Evolutionary conservation across 129 eudicot genomes (phyloP), one percentile per base, ranked within the genome.

Genomic region (Flaveria sonorensis): DNA sequence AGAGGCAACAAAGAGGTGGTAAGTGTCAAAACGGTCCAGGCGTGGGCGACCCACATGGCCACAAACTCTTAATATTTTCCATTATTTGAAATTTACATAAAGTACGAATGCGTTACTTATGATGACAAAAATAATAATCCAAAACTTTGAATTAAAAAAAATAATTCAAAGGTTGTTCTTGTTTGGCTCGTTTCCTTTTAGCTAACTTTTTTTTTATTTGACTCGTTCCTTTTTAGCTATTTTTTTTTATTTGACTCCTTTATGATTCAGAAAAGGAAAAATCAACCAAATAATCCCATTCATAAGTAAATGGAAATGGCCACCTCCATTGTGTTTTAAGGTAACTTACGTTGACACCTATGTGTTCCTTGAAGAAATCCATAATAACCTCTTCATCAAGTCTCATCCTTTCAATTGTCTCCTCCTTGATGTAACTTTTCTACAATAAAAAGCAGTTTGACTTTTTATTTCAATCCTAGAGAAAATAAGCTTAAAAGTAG

Each of bases 391-490:
- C 99, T 81, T 94, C 99, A 62, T 94, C 99, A 18, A 94, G 89
- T 79, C 94, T 91, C 97, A 94, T 94, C 47, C 99, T 88, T 76
- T 94, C 99, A 74, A 94, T 91, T 19, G 99, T 91, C 80, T 94
- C 99, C 80, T 94, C 99, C 80, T 89, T 91, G 85, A 94, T 87
- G 81, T 94, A 87, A 81, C 71, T 87, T 94, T 94, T 94, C 99
- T 94, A 72, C 85, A 80, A 72, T 3, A 26, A 6, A 45, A 23
- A 21, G 62, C 60, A 71, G 14, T 50, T 16, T 18, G 12, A 40
- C 0, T 10, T 20, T 70, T 18, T 66, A 42, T 36, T 4, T 36
- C 7, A 36, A 36, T 6, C 7, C 40, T 0, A 36, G 40, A 36
- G 7, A 36, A 36, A 36, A 36, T 36, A 36, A 0, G 40, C 40